Percentiles rank a stretch among this genome's conserved stretches.
phyloP scores from a whole-genome alignment of 2,329 filamentous ascomycete species.

The Venturia nashicola region DNA sequence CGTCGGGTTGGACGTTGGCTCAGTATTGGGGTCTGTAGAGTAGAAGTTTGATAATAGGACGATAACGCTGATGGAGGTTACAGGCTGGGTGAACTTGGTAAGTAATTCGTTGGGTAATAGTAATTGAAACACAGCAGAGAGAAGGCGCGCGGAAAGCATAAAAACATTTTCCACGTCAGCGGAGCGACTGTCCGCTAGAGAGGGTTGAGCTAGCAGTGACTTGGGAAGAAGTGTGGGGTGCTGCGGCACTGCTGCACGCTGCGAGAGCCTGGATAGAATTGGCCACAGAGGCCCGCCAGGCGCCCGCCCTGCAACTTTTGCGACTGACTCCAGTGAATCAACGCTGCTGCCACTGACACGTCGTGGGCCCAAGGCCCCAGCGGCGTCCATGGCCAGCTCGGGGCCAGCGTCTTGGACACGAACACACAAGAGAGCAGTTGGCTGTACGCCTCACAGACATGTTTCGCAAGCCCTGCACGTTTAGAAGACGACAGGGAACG shows the following conservation, averaged over 20 bases:
- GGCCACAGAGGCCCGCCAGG: not conserved
- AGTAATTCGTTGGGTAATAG: slow-evolving; percentile 25
- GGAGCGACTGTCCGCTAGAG: not conserved
- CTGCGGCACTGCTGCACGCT: too few relatives aligned
- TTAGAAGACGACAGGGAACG: not conserved
- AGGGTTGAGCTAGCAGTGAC: not conserved
- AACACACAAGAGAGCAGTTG: not conserved
- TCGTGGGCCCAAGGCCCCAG: not conserved
- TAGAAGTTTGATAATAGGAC: slow-evolving; percentile 27
- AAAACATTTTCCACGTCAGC: slow-evolving; percentile 7
- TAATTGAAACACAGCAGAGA: slow-evolving; percentile 30
- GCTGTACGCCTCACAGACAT: not conserved
- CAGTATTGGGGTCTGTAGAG: slow-evolving; percentile 2
- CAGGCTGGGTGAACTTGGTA: slow-evolving; percentile 29
- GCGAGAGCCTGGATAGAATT: not conserved
- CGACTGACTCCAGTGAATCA: not conserved
- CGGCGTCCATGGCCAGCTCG: not conserved
- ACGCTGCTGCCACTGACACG: not conserved
- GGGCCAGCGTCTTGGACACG: not conserved
- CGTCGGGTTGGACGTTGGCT: not conserved
- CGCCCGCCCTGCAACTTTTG: not conserved
- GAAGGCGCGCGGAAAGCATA: slow-evolving; percentile 4
- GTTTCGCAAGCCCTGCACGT: not conserved
- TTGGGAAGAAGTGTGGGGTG: not conserved
- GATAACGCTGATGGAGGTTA: slow-evolving; percentile 30